A percentile compares a stretch with the other conserved stretches of the same genome.
Evolutionary conservation across 352 stramenopile species (phyloP).

Genomic region (Globisporangium splendens): DNA sequence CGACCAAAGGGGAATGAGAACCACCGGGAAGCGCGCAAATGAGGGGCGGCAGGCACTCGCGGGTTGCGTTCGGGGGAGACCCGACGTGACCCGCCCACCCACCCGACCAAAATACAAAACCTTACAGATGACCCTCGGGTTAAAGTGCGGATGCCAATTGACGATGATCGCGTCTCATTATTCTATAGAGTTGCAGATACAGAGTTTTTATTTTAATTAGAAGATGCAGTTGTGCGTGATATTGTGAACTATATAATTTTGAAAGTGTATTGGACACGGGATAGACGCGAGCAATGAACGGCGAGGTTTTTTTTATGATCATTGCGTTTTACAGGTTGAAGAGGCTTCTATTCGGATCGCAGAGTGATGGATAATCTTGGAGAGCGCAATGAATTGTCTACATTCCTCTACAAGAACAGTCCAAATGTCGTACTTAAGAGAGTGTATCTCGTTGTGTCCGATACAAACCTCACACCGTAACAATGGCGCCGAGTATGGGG

Average conservation of each 20-base stretch:
- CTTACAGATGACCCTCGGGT: background rate
- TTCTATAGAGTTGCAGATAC: no score
- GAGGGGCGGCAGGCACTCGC: background rate
- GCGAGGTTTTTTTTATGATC: background rate
- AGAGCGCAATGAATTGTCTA: background rate
- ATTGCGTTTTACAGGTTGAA: conserved; percentile 1
- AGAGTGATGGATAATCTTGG: conserved; percentile 5
- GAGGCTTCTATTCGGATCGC: conserved; percentile 5
- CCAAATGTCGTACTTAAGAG: background rate
- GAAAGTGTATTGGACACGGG: no score
- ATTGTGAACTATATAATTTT: background rate
- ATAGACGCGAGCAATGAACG: background rate
- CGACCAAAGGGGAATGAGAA: conserved; percentile 1
- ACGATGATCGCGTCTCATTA: no score
- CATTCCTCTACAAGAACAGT: conserved; percentile 8
- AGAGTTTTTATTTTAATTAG: no score
- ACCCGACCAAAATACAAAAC: background rate
- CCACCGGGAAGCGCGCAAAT: conserved; percentile 6
- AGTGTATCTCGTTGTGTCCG: background rate
- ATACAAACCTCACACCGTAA: background rate
- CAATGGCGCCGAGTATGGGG: background rate
- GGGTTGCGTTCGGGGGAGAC: background rate
- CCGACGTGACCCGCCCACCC: background rate
- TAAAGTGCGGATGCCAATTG: no score
- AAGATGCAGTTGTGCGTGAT: no score